A percentile compares a stretch with the other conserved stretches of the same genome.
Conservation (phyloP, 345 rosid genomes). For the Eucalyptus sp. region DNA sequence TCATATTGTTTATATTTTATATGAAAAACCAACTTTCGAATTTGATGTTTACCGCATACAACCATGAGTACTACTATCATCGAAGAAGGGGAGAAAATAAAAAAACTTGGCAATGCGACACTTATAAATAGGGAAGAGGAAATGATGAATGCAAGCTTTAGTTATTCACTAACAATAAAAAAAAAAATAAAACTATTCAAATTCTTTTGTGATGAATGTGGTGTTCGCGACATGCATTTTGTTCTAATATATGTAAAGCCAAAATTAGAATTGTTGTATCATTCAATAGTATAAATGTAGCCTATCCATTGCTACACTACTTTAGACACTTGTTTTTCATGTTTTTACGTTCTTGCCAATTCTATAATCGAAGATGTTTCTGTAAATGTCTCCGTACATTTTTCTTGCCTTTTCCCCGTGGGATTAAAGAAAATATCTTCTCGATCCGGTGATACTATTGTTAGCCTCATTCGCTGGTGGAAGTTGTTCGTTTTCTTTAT, state of each 20-base stretch:
- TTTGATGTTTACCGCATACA: not conserved
- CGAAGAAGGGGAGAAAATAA: not conserved
- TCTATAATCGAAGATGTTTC: not conserved
- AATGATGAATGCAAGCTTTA: not conserved
- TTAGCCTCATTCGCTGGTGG: not conserved
- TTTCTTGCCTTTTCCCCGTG: not conserved
- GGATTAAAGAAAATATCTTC: not conserved
- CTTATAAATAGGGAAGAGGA: not conserved
- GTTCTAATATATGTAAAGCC: not conserved
- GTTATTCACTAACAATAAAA: not conserved
- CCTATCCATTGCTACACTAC: not conserved
- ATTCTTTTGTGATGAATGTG: not conserved
- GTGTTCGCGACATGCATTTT: not conserved
- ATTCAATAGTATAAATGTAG: not conserved
- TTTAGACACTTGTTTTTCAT: not conserved
- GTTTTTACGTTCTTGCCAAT: not conserved
- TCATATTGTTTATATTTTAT: not conserved
- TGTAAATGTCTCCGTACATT: not conserved
- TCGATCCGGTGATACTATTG: not conserved
- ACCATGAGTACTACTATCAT: not conserved
- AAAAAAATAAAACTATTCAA: not conserved
- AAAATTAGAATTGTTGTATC: not conserved
- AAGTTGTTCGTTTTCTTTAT: not conserved
- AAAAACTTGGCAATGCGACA: not conserved
- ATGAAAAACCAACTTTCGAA: not conserved